Percentiles rank a stretch among this genome's conserved stretches.
Conservation (phyloP, 306 rosid species). For the Trifolium dubium region DNA sequence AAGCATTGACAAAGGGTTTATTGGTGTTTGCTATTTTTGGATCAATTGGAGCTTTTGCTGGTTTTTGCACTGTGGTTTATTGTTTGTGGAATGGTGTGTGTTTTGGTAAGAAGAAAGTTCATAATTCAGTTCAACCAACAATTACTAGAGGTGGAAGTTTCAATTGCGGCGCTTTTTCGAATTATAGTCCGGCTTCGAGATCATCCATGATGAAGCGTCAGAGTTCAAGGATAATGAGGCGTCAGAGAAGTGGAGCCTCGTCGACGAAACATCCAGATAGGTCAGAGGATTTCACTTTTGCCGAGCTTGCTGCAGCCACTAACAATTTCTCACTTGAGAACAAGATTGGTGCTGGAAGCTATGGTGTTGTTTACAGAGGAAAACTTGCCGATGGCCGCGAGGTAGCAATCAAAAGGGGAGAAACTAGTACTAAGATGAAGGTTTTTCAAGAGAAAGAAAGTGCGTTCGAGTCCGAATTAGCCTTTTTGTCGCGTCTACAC, state of each 20-base stretch:
- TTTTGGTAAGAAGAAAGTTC: slow-evolving; percentile 83
- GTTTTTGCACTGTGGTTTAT: slow-evolving; percentile 70
- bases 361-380: slow-evolving; percentile 85
- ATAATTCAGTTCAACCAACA: slow-evolving; percentile 92
- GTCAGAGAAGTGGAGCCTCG: slow-evolving; percentile 96
- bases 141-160: slow-evolving; percentile 78
- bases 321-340: slow-evolving; percentile 65
- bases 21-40: slow-evolving; percentile 87
- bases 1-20: slow-evolving; percentile 61
- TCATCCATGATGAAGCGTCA: slow-evolving; percentile 77
- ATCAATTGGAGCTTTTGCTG: slow-evolving; percentile 72
- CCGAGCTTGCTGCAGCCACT: slow-evolving; percentile 79
- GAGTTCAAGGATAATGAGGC: slow-evolving; percentile 81
- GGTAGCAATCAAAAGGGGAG: slow-evolving; percentile 92
- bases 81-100: slow-evolving; percentile 87
- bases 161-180: slow-evolving; percentile 49
- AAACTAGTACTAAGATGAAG: slow-evolving; percentile 60
- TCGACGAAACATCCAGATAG: slow-evolving; percentile 73
- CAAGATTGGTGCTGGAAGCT: slow-evolving; percentile 94
- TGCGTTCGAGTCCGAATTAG: slow-evolving; percentile 89
- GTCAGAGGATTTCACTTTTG: slow-evolving; percentile 78
- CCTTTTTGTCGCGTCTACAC: slow-evolving; percentile 88
- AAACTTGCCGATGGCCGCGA: slow-evolving; percentile 76
- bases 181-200: slow-evolving; percentile 72
- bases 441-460: slow-evolving; percentile 90